Evolutionary conservation across 208 protist genomes (phyloP).

Genomic region (Angomonas ambiguus): DNA sequence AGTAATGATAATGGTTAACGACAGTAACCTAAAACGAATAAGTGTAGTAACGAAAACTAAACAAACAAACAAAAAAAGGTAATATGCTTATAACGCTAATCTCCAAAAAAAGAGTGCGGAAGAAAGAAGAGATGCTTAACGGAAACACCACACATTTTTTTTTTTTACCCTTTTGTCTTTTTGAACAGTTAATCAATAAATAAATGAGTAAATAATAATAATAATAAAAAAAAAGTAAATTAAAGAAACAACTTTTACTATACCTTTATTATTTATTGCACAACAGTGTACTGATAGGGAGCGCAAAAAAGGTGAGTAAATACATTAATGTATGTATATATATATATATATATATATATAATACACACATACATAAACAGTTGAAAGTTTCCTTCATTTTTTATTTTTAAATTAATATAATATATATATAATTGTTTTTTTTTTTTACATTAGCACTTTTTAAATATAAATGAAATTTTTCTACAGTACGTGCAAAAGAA

Average conservation of each 20-base stretch:
- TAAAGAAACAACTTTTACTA: neutral
- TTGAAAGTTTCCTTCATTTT: neutral
- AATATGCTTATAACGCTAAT: conserved; percentile 3
- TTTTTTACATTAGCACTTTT: neutral
- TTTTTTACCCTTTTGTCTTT: neutral
- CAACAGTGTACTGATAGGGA: no score
- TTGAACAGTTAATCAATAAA: no score
- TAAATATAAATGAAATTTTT: no score
- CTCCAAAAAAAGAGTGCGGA: no score
- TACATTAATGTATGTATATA: conserved; percentile 6
- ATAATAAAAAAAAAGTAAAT: neutral
- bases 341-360: conserved; percentile 20
- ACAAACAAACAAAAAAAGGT: conserved; percentile 21
- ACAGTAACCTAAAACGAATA: conserved; percentile 2
- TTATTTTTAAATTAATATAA: neutral
- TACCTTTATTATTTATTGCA: neutral
- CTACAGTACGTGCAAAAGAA: neutral
- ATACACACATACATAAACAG: neutral
- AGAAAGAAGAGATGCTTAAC: conserved; percentile 14
- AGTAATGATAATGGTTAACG: no score
- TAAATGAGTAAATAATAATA: conserved; percentile 1
- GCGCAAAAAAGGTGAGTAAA: no score
- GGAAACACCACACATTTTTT: neutral
- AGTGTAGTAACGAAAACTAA: neutral
- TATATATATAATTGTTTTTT: neutral